Evolutionary conservation across 495 filamentous ascomycete genomes (phyloP), one percentile per base, ranked within the genome.

Genomic region (Aspergillus coremiiformis): DNA sequence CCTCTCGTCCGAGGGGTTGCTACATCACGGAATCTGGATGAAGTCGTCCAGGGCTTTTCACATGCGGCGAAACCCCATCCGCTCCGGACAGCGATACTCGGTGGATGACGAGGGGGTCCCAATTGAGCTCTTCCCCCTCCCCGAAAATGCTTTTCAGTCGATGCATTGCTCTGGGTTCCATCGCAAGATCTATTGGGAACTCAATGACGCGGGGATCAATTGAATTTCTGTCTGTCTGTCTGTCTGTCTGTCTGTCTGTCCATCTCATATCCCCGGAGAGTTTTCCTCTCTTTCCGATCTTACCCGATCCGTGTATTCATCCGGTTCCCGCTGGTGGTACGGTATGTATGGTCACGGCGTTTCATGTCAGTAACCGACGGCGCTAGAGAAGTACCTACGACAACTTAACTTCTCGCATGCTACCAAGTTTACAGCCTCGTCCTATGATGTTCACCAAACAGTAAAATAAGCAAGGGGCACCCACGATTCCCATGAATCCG

Each of bases 271-370:
- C 47, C 35, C 47, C 52, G 44, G 45, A 39, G 29, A 44, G 35
- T 14, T 49, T 39, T 10, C 26, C 44, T 49, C 32, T 10, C 26
- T 42, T 58, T 52, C 59, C 59, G 59, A 62, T 56, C 53, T 62
- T 62, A 62, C 59, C 59, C 59, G 59, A 59, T 19, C 12, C 19
- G 8, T 17, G 59, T 62, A 58, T 32, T 14, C 41, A 51, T 14
- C 51, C 51, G 47, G 59, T 62, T 59, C 23, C 42, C 14, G 20
- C 3, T 12, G 4, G 11, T 23, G 2, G 51, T 53, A 58, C 27
- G 22, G 42, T 35, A 41, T 10, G 48, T 50, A 39, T 30, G 14
- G 59, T 62, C 55, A 62, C 46, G 39, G 19, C 51, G 49, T 62
- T 62, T 56, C 59, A 51, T 5, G 9, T 10, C 17, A 9, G 37